Evolutionary conservation across 331 rosid genomes (phyloP).

Genomic region (Phaseolus coccineus): DNA sequence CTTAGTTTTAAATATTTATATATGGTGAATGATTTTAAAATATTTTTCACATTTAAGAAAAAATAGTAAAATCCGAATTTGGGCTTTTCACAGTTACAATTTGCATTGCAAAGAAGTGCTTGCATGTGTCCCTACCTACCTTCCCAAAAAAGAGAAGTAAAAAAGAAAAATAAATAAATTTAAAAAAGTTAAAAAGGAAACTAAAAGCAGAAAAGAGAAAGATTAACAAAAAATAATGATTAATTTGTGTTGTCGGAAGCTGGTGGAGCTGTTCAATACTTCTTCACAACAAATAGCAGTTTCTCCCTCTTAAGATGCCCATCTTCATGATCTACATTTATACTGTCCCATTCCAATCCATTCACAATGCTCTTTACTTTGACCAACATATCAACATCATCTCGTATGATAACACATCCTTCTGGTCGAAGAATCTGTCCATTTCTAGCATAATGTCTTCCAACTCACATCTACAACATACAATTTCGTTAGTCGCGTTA

Average conservation of each 20-base stretch:
- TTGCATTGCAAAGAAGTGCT: slow-evolving; percentile 1
- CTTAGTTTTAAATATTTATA: too few species aligned
- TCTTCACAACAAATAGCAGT: slow-evolving; percentile 70
- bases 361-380: slow-evolving; percentile 54
- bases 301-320: slow-evolving; percentile 69
- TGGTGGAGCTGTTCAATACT: slow-evolving; percentile 79
- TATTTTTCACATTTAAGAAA: too few species aligned
- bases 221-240: background rate
- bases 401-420: slow-evolving; percentile 70
- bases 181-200: background rate
- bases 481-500: background rate
- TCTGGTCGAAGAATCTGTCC: slow-evolving; percentile 77
- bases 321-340: slow-evolving; percentile 73
- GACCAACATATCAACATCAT: slow-evolving; percentile 63
- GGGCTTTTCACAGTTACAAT: background rate
- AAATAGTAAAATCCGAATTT: background rate
- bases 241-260: slow-evolving; percentile 26
- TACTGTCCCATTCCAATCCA: slow-evolving; percentile 72
- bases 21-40: too few species aligned
- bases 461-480: slow-evolving; percentile 66
- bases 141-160: background rate
- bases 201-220: background rate
- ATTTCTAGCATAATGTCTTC: slow-evolving; percentile 75
- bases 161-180: too few species aligned
- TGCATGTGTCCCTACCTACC: background rate